phyloP scores from a whole-genome alignment of 345 rosid genomes.

The Kandelia obovata region DNA sequence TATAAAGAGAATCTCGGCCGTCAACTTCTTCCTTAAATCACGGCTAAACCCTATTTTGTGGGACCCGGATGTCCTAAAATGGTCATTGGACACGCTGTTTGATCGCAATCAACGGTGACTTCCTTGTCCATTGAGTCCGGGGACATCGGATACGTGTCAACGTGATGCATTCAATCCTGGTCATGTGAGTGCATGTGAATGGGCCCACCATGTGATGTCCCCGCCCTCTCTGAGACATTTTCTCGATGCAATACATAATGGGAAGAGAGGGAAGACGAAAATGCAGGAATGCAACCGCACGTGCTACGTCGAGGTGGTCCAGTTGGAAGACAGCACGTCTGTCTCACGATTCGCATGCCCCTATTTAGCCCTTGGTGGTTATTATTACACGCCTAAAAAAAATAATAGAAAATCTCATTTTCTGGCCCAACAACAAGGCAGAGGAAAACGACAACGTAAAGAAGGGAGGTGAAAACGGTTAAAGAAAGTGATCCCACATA shows the following conservation, averaged over 20 bases:
- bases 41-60: not conserved
- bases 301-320: slow-evolving; percentile 27
- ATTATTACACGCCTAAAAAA: not conserved
- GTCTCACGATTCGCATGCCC: slow-evolving; percentile 18
- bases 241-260: not conserved
- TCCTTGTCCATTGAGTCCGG: slow-evolving; percentile 14
- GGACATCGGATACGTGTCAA: slow-evolving; percentile 16
- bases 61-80: not conserved
- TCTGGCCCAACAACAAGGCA: no score
- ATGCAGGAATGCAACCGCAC: slow-evolving; percentile 10
- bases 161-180: not conserved
- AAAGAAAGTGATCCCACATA: not conserved
- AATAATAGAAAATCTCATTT: no score
- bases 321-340: slow-evolving; percentile 13
- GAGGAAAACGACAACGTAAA: no score
- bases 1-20: slow-evolving; percentile 33
- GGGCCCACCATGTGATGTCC: slow-evolving; percentile 51
- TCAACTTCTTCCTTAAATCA: slow-evolving; percentile 19
- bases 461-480: not conserved
- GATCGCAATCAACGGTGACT: slow-evolving; percentile 30
- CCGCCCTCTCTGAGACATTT: no score
- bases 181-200: slow-evolving; percentile 73
- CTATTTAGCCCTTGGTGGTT: slow-evolving; percentile 12
- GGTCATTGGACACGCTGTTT: not conserved
- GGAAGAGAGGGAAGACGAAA: not conserved